Evolutionary conservation across 306 rosid species (phyloP), one percentile per base, ranked within the genome.

Genomic region (Trichosanthes cucumerina): DNA sequence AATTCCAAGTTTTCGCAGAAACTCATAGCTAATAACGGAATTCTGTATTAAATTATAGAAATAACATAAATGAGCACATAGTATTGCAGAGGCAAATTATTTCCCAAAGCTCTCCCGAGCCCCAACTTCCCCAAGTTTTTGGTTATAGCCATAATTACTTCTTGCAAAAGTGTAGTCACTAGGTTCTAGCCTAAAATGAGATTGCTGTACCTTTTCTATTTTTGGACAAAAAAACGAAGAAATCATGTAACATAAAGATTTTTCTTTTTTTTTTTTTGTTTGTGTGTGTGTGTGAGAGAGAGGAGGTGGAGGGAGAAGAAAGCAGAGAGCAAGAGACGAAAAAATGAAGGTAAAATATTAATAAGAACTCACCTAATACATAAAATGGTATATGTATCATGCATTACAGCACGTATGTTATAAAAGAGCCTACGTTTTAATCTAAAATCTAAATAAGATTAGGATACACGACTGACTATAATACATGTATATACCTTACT

Each of bases 1-100:
- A 81, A 96, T 90, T 81, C 98, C 96, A 77, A 92, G 98, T 79
- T 90, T 96, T 71, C 81, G 95, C 82, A 96, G 90, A 82, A 81
- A 89, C 1, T 91, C 98, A 34, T 90, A 96, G 89, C 82, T 81
- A 76, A 96, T 86, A 83, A 91, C 88, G 82, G 99, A 96, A 87
- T 96, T 92, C 99, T 96, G 89, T 71, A 84, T 38, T 13, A 28
- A 58, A 53, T 39, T 38, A 44, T 6, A 33, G 19, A 46, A 24
- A 54, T 33, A 47, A 5, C 31, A 84, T 75, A 52, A 75, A 54
- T 54, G 43, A 77, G 72, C 0, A 43, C 43, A 59, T 43, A 60
- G 6, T 79, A 47, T 60, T 64, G 49, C 58, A 36, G 65, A 21
- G 75, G 47, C 53, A 77, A 80, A 15, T 50, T 7, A 74, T 74